Conservation (phyloP, 306 rosid genomes). For the Hippophae gyantsensis region DNA sequence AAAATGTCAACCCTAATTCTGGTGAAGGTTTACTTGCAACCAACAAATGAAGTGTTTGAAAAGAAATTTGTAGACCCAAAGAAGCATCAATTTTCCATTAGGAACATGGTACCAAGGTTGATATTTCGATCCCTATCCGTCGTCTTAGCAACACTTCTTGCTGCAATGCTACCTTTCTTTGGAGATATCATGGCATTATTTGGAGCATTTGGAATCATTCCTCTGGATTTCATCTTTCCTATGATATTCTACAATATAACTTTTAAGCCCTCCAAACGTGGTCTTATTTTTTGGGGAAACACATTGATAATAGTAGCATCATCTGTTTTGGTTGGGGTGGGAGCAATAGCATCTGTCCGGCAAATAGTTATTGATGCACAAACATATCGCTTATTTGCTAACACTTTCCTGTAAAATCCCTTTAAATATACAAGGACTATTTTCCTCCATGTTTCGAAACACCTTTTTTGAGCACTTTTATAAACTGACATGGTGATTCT, state of each 20-base stretch:
- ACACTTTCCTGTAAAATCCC: background rate
- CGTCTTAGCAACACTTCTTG: slow-evolving; percentile 42
- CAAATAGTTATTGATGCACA: slow-evolving; percentile 65
- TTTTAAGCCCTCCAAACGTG: slow-evolving; percentile 65
- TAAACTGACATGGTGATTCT: too few species aligned
- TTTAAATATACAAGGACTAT: too few species aligned
- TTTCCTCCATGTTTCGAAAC: too few species aligned
- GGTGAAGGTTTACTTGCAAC: slow-evolving; percentile 65
- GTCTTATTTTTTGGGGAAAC: slow-evolving; percentile 49
- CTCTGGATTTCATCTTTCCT: slow-evolving; percentile 74
- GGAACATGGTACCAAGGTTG: slow-evolving; percentile 59
- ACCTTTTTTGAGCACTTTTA: too few species aligned
- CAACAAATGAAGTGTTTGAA: slow-evolving; percentile 69
- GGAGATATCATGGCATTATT: slow-evolving; percentile 68
- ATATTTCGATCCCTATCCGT: slow-evolving; percentile 51
- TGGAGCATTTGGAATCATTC: slow-evolving; percentile 76
- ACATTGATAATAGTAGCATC: slow-evolving; percentile 43
- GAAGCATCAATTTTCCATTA: slow-evolving; percentile 39
- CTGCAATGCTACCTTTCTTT: slow-evolving; percentile 85
- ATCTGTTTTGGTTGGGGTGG: slow-evolving; percentile 38
- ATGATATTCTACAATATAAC: slow-evolving; percentile 58
- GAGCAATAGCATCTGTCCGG: slow-evolving; percentile 65
- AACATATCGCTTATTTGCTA: slow-evolving; percentile 48
- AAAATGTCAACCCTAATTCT: background rate
- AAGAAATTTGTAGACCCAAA: slow-evolving; percentile 51